Base-by-base conservation (phyloP, 352 stramenopile species). In the Plasmopara muralis region DNA sequence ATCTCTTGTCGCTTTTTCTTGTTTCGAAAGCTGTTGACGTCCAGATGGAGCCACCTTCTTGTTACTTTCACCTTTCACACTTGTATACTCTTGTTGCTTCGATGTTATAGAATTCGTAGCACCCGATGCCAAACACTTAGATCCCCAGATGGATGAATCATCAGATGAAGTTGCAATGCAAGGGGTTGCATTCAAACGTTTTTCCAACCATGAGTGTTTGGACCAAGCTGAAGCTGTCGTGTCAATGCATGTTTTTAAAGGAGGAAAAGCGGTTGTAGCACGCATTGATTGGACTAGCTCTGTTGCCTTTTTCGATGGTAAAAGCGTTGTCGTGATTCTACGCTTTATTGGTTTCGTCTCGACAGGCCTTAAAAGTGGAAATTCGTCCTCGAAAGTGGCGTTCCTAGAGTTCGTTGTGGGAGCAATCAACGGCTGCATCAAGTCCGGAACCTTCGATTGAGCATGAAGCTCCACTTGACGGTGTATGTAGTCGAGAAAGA, bases 201-300 rank as follows among this genome's bases (percentile, higher is more conserved):
- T 62, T 57, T 85, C 74, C 5, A 85, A 35, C 13, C 82, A 56
- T n/a, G 65, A 70, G 1, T 50, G 60, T 34, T 77, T 83, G 28
- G 60, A 40, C 70, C 70, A 86, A 9, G 48, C 56, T 6, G 64
- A 57, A 5, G 50, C 47, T 9, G 29, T 31, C n/a, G 41, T 53
- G 16, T 35, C 60, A 20, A 64, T 49, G 0, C 52, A 47, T 2
- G 43, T 29, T 25, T 53, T 31, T 8, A 73, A 50, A 8, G 58
- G 41, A n/a, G 64, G 66, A 37, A 76, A 80, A 1, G 60, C 45
- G 8, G 70, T 65, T 7, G 54, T 18, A n/a, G 38, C 38, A n/a
- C 56, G 59, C 30, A 77, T 46, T 5, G 68, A 60, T 12, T 62
- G 50, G 14, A 61, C 55, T 35, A 75, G 52, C 2, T 54, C 35